These are phyloP conservation scores for Cercospora sp. DNA, from an alignment of 2,329 filamentous ascomycete species.

Conservation along the genomic window DNA sequence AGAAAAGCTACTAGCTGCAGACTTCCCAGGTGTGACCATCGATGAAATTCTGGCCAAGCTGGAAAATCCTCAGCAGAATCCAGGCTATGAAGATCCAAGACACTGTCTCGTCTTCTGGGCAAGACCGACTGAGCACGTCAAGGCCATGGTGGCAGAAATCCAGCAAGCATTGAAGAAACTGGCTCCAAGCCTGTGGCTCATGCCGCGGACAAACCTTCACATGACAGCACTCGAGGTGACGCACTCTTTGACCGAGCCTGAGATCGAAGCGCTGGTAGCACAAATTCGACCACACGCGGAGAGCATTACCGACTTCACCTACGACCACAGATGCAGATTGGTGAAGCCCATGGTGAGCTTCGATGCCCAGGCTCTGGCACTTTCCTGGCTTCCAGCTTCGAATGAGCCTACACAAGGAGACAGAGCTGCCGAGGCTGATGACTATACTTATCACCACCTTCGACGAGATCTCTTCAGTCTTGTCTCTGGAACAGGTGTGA, in stretches of 20 bases:
- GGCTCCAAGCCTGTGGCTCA: constrained; percentile 83
- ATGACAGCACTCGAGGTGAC: constrained; percentile 82
- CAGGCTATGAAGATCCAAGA: constrained; percentile 70
- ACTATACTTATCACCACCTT: constrained; percentile 91
- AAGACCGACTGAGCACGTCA: constrained; percentile 71
- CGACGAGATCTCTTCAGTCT: constrained; percentile 72
- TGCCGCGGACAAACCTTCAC: constrained; percentile 76
- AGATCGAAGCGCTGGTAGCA: constrained; percentile 65
- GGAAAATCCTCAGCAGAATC: constrained; percentile 62
- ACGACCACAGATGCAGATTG: constrained; percentile 68
- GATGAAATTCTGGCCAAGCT: constrained; percentile 75
- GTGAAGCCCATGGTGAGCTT: constrained; percentile 81
- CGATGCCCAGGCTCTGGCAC: constrained; percentile 79
- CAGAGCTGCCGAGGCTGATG: constrained; percentile 43
- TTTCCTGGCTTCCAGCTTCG: constrained; percentile 81
- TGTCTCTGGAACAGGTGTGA: constrained; percentile 61
- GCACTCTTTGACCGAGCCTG: constrained; percentile 70
- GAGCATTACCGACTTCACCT: constrained; percentile 65
- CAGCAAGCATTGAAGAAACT: constrained; percentile 64
- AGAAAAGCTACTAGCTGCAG: constrained; percentile 66
- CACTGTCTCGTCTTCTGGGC: constrained; percentile 89
- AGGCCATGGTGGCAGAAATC: constrained; percentile 65
- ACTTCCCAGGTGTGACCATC: constrained; percentile 70
- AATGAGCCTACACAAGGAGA: constrained; percentile 52
- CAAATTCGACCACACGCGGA: constrained; percentile 58